Conservation (phyloP, 1,139 yeast species). For the Diutina rugosa region DNA sequence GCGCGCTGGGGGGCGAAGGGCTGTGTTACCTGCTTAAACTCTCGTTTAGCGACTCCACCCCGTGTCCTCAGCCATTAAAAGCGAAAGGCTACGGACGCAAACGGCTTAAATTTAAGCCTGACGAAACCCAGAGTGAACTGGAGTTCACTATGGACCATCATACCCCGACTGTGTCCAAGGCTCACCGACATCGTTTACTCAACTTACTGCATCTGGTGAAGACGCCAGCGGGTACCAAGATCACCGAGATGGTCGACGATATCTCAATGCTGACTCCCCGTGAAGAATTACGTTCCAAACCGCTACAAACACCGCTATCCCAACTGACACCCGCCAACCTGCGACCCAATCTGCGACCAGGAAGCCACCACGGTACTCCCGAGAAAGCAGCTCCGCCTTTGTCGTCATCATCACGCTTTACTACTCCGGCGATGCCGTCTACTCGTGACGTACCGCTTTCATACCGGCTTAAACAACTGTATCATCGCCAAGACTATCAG, state of each 20-base stretch:
- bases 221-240: not conserved
- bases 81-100: not conserved
- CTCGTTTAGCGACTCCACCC: not conserved
- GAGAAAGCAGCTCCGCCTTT: not conserved
- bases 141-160: not conserved
- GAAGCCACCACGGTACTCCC: not conserved
- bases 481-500: constrained; percentile 9
- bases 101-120: not conserved
- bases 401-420: not conserved
- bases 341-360: not conserved
- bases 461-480: not conserved
- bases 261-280: not conserved
- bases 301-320: not conserved
- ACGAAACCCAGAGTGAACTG: not conserved
- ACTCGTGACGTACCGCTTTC: not conserved
- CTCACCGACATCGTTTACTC: not conserved
- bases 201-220: not conserved
- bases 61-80: not conserved
- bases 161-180: not conserved
- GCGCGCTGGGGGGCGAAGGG: not conserved
- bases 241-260: not conserved
- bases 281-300: not conserved
- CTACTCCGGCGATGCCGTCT: not conserved
- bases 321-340: not conserved
- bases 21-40: not conserved